Evolutionary conservation across 2,329 filamentous ascomycete species (phyloP).

Genomic region (Pleurostoma richardsiae): DNA sequence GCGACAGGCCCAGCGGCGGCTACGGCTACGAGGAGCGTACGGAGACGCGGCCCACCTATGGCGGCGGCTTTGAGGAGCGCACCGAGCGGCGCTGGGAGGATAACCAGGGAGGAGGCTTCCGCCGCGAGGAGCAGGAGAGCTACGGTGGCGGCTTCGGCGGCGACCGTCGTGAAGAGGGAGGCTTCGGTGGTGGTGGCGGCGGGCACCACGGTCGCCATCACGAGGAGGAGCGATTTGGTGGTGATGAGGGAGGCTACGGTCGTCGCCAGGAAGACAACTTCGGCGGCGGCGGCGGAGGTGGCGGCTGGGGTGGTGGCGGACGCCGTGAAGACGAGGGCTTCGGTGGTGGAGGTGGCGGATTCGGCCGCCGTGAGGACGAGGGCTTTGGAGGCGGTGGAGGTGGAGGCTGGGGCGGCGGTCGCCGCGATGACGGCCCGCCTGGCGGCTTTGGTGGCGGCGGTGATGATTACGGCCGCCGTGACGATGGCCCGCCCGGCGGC

Average conservation of each 20-base stretch:
- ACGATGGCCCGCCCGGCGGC: conserved; percentile 9
- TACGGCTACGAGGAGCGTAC: conserved; percentile 56
- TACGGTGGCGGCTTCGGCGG: conserved; percentile 19
- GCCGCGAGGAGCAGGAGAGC: conserved; percentile 18
- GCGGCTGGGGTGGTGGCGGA: conserved; percentile 9
- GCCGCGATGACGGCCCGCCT: conserved; percentile 6
- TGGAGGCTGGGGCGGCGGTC: conserved; percentile 9
- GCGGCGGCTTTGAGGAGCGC: conserved; percentile 53
- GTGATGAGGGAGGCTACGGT: conserved; percentile 8
- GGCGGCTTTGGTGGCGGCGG: conserved; percentile 10
- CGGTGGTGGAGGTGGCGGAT: conserved; percentile 2
- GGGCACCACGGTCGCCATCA: conserved; percentile 12
- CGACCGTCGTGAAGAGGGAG: conserved; percentile 18
- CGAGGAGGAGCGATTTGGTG: conserved; percentile 13
- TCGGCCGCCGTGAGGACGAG: conserved; percentile 13
- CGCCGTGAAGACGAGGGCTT: conserved; percentile 14
- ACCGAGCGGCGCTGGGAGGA: conserved; percentile 45
- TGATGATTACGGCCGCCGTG: conserved; percentile 7
- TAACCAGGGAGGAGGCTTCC: conserved; percentile 16
- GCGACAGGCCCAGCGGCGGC: conserved; percentile 31
- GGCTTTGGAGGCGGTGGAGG: conserved; percentile 7
- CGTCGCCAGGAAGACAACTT: conserved; percentile 12
- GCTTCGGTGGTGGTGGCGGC: conserved; percentile 14
- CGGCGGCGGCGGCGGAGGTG: conserved; percentile 5
- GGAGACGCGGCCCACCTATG: conserved; percentile 45